Evolutionary conservation across 257 asterid species (phyloP), one percentile per base, ranked within the genome.

Genomic region (Marsdenia floribunda): DNA sequence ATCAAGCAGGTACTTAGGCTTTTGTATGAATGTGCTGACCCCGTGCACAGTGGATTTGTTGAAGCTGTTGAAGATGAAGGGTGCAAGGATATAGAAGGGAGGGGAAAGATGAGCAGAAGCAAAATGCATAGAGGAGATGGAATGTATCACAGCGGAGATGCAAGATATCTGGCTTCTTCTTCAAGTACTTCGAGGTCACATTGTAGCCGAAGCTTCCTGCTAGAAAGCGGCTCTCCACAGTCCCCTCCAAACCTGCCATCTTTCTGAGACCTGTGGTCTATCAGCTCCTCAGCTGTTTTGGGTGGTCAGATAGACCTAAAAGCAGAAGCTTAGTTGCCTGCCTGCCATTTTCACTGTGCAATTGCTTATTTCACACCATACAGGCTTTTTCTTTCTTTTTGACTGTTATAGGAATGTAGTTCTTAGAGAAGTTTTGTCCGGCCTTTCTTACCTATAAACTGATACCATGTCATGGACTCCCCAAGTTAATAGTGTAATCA

Each of bases 1-100:
- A 87, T 95, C 44, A 95, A 92, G 87, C 96, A 92, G 77, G 97
- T 95, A 38, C 81, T 92, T 9, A 84, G 99, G 89, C 91, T 90
- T 76, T 63, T 92, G 68, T 92, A 92, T 10, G 96, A 92, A 55
- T 90, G 96, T 77, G 73, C 89, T 0, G 96, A 90, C 54, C 96
- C 97, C 0, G 53, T 86, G 84, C 96, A 88, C 66, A 84, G 88
- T 49, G 96, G 88, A 13, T 94, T 90, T 72, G 84, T 94, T 33
- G 93, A 91, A 75, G 91, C 92, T 0, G 75, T 90, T 59, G 98
- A 90, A 58, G 96, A 88, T 2, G 96, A 89, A 76, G 90, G 81
- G 19, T 78, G 82, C 2, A 88, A 77, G 52, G 91, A 78, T 42
- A 73, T 33, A 44, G 90, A 79, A 19, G 86, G 87, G 54, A 73